These are phyloP conservation scores for Oryza brachyantha DNA, from an alignment of 176 grass and related monocot species.

Conservation along the genomic window DNA sequence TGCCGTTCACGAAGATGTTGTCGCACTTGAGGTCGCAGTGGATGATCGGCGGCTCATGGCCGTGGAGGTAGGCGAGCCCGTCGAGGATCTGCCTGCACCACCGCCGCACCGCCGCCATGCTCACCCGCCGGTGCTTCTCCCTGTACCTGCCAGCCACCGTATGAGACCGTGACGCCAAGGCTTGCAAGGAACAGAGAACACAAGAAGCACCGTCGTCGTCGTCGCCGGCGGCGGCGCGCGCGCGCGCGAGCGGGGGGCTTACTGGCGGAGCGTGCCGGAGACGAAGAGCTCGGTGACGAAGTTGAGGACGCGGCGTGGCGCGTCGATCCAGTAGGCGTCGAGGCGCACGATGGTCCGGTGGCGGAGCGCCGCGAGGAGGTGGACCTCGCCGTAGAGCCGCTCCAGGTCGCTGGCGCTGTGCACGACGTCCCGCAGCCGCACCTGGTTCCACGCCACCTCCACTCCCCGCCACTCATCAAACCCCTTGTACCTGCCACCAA, in stretches of 20 bases:
- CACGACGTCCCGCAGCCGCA: conserved; percentile 49
- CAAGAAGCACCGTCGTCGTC: neutral
- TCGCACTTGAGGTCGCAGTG: conserved; percentile 94
- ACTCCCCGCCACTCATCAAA: conserved; percentile 67
- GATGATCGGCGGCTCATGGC: conserved; percentile 62
- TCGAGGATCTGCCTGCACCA: conserved; percentile 79
- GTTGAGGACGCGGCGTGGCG: conserved; percentile 37
- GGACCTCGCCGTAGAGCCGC: conserved; percentile 69
- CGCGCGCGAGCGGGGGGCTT: neutral
- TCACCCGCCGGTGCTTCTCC: conserved; percentile 40
- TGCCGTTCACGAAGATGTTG: conserved; percentile 88
- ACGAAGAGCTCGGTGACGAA: conserved; percentile 80
- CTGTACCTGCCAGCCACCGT: conserved; percentile 38
- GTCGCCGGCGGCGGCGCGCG: neutral
- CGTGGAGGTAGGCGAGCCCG: conserved; percentile 72
- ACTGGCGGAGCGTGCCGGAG: conserved; percentile 75
- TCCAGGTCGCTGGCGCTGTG: conserved; percentile 45
- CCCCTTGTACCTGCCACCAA: conserved; percentile 46
- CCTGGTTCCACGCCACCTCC: conserved; percentile 78
- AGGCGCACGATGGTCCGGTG: conserved; percentile 66
- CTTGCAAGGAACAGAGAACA: neutral
- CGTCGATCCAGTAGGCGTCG: conserved; percentile 57
- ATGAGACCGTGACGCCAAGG: neutral
- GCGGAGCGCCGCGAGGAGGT: conserved; percentile 56
- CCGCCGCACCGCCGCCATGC: conserved; percentile 46